Evolutionary conservation across 1,284 basidiomycete species (phyloP).

Genomic region (Coriolopsis trogii): DNA sequence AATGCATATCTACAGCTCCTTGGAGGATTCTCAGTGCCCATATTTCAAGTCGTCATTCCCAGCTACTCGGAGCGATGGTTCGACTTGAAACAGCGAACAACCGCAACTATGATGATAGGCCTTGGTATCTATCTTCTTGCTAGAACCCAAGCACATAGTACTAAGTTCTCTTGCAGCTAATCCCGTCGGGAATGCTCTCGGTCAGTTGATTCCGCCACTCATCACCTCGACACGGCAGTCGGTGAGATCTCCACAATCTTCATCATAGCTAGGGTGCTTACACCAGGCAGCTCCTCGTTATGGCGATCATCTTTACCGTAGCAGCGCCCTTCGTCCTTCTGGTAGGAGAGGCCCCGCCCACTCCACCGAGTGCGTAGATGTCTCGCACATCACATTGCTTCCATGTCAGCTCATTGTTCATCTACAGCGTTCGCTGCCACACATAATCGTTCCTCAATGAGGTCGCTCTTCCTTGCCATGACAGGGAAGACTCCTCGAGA

Average conservation of each 20-base stretch:
- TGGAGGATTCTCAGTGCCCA: slow-evolving; percentile 57
- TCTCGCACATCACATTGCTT: not conserved
- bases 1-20: slow-evolving; percentile 44
- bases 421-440: slow-evolving; percentile 65
- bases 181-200: slow-evolving; percentile 51
- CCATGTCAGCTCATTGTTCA: not conserved
- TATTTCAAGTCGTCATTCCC: slow-evolving; percentile 68
- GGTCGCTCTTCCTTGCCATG: slow-evolving; percentile 59
- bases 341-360: slow-evolving; percentile 49
- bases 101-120: slow-evolving; percentile 80
- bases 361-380: slow-evolving; percentile 66
- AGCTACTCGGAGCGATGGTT: slow-evolving; percentile 84
- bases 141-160: no score
- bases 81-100: slow-evolving; percentile 69
- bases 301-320: slow-evolving; percentile 71
- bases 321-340: slow-evolving; percentile 58
- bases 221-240: slow-evolving; percentile 57
- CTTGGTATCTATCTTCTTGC: slow-evolving; percentile 64
- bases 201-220: slow-evolving; percentile 71
- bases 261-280: not conserved
- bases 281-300: slow-evolving; percentile 57
- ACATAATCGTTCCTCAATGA: slow-evolving; percentile 53
- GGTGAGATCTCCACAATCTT: slow-evolving; percentile 27
- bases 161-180: slow-evolving; percentile 22
- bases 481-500: slow-evolving; percentile 45